These are phyloP conservation scores for Huntiella bhutanensis DNA, from an alignment of 2,329 filamentous ascomycete species.

Conservation along the genomic window DNA sequence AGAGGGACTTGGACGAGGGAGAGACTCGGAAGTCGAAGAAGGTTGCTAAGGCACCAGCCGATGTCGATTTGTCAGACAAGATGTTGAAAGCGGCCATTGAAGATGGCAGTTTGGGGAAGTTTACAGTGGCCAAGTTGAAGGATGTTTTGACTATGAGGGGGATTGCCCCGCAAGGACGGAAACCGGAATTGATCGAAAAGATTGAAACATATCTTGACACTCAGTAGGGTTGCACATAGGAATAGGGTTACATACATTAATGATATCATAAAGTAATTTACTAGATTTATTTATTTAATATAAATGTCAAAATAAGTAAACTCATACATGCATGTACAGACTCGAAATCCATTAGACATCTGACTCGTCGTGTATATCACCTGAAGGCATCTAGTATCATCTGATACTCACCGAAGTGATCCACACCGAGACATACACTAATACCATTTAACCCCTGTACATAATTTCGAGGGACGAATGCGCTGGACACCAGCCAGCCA, in stretches of 20 bases:
- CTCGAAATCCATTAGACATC: neutral
- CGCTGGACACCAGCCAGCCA: no score
- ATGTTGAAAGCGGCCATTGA: conserved; percentile 28
- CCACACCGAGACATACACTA: no score
- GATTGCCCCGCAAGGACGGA: conserved; percentile 30
- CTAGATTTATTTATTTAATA: no score
- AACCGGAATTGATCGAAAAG: conserved; percentile 34
- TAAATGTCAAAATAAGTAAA: no score
- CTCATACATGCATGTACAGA: no score
- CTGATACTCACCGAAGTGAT: neutral
- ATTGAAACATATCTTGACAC: conserved; percentile 38
- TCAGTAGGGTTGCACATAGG: conserved; percentile 15
- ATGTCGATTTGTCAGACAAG: conserved; percentile 22
- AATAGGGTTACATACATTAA: neutral
- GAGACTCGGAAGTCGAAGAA: conserved; percentile 26
- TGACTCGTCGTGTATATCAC: neutral
- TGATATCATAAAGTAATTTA: neutral
- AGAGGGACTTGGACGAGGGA: conserved; percentile 13
- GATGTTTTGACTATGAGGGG: conserved; percentile 29
- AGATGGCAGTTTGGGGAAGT: conserved; percentile 29
- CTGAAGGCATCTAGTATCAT: neutral
- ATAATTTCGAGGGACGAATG: neutral
- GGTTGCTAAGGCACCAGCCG: conserved; percentile 21
- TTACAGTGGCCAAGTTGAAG: conserved; percentile 35
- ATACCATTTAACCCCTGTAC: no score